These are phyloP conservation scores for Biscogniauxia marginata DNA, from an alignment of 2,329 filamentous ascomycete species.

Conservation along the genomic window DNA sequence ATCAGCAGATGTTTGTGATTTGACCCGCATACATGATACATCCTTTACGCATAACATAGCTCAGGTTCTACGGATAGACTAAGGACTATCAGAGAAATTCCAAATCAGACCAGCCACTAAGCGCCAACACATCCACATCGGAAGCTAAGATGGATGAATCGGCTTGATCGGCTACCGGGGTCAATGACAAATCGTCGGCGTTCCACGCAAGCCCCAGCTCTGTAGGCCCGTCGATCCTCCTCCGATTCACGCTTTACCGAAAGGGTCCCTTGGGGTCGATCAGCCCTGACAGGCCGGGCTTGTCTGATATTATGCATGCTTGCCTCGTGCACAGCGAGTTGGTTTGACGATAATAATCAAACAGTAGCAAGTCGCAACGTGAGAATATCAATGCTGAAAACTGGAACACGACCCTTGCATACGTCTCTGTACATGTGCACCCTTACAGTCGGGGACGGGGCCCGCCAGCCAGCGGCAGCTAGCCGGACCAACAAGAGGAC, in stretches of 20 bases:
- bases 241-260: background rate
- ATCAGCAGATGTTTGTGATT: constrained; percentile 1
- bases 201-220: background rate
- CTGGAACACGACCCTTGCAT: background rate
- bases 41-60: constrained; percentile 10
- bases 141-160: constrained; percentile 9
- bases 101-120: constrained; percentile 26
- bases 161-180: background rate
- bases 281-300: background rate
- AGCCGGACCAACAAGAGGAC: background rate
- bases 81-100: constrained; percentile 20
- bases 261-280: background rate
- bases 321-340: too few species aligned
- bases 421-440: background rate
- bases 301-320: background rate
- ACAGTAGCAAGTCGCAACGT: background rate
- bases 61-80: constrained; percentile 1
- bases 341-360: background rate
- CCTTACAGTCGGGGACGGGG: background rate
- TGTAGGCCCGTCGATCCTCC: background rate
- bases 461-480: background rate
- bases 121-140: constrained; percentile 15
- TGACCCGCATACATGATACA: constrained; percentile 11
- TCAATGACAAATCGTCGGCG: constrained; percentile 11
- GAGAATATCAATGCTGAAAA: background rate